A percentile compares a stretch with the other conserved stretches of the same genome.
Evolutionary conservation across 495 filamentous ascomycete genomes (phyloP).

Genomic region (Penicillium paradoxum): DNA sequence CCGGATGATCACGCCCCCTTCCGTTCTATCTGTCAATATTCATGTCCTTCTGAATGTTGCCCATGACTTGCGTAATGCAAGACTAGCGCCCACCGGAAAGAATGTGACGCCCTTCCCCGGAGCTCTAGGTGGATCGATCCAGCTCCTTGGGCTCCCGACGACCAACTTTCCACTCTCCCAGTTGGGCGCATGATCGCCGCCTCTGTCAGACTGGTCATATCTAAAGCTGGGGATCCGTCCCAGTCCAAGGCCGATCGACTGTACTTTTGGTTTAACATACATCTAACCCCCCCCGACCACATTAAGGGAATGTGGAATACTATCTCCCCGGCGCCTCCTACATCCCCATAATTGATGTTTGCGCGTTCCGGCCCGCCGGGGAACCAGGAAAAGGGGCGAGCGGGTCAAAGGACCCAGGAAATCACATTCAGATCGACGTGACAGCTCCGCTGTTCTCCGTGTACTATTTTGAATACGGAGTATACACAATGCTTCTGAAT

Average conservation of each 20-base stretch:
- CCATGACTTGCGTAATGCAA: constrained; percentile 9
- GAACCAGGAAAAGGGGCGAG: constrained; percentile 3
- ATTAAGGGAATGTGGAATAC: neutral
- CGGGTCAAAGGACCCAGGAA: neutral
- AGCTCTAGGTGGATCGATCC: constrained; percentile 12
- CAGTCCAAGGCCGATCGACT: neutral
- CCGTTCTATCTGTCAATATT: neutral
- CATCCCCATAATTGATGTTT: constrained; percentile 8
- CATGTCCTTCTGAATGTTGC: neutral
- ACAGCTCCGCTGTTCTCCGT: neutral
- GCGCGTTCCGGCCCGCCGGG: constrained; percentile 14
- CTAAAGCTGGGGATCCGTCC: neutral
- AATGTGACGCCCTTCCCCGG: constrained; percentile 8
- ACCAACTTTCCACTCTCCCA: neutral
- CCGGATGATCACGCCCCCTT: neutral
- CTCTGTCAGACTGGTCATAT: neutral
- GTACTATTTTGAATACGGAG: neutral
- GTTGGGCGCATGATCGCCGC: neutral
- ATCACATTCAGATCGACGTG: constrained; percentile 2
- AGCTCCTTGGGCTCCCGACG: constrained; percentile 8
- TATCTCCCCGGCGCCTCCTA: constrained; percentile 2
- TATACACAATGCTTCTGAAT: neutral
- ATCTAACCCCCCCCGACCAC: neutral
- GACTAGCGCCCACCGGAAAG: neutral
- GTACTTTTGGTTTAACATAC: neutral